Evolutionary conservation across 2,329 filamentous ascomycete species (phyloP), one percentile per base, ranked within the genome.

Genomic region (Paecilomyces fulvus): DNA sequence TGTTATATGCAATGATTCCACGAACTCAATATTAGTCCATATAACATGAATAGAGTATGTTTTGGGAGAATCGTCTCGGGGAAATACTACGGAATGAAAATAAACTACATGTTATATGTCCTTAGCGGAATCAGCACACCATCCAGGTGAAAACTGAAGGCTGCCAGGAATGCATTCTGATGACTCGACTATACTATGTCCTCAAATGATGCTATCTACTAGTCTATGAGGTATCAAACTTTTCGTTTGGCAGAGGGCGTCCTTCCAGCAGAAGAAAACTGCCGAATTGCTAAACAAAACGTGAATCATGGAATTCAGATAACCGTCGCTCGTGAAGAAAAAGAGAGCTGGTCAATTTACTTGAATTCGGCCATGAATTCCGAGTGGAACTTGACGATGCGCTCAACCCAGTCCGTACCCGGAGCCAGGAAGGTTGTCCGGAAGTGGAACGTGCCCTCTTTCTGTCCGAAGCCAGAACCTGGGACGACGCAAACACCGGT

Each of bases 351-450:
- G 8, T 8, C 46, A 12, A 49, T 54, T 58, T 59, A 68, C 64
- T 76, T 77, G 63, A 82, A 96, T 81, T 96, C 83, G 53, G 88
- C 82, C 85, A 97, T 89, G 67, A 99, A 99, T 60, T 88, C 85
- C 74, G 85, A 78, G 78, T 99, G 94, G 77, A 99, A 99, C 75
- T 90, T 88, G 64, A 87, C 83, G 64, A 97, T 90, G 63, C 87
- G 82, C 52, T 86, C 85, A 6, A 95, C 86, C 94, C 94, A 99
- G 65, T 96, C 92, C 1, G 92, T 97, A 12, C 94, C 94, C 0
- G 94, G 94, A 0, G 94, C 92, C 46, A 99, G 79, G 81, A 99
- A 99, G 0, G 94, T 99, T 3, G 94, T 99, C 60, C 94, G 82
- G 82, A 99, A 95, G 78, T 99, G 94, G 67, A 94, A 79, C 0